Percentiles rank a stretch among this genome's conserved stretches.
Conservation (phyloP, 2,329 filamentous ascomycete genomes). For the Exophiala alcalophila region DNA sequence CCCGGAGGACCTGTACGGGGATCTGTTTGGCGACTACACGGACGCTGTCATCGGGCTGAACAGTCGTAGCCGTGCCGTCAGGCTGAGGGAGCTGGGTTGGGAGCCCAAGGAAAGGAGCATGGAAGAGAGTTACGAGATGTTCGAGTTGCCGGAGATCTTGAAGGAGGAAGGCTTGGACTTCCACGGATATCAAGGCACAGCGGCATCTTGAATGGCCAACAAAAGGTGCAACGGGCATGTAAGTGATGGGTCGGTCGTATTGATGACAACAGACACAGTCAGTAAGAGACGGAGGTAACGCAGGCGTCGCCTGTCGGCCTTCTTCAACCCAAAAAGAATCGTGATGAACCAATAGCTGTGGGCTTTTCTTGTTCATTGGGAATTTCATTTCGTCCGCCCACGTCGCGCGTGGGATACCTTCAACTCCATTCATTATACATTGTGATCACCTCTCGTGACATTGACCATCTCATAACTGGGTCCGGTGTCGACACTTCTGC, state of each 20-base stretch:
- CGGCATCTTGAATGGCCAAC: constrained; percentile 1
- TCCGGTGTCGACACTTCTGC: constrained; percentile 31
- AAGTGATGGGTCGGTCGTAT: no score
- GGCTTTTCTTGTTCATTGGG: no score
- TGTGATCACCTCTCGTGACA: constrained; percentile 42
- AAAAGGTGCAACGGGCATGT: no score
- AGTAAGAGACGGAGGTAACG: no score
- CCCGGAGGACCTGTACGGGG: constrained; percentile 38
- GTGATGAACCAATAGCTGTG: no score
- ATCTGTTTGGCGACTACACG: constrained; percentile 42
- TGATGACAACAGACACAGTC: no score
- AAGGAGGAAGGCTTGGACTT: constrained; percentile 12
- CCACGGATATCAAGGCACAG: constrained; percentile 1
- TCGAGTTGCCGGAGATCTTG: constrained; percentile 36
- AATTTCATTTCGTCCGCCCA: no score
- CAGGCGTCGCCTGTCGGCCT: no score
- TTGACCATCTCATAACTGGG: constrained; percentile 63
- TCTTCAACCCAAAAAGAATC: no score
- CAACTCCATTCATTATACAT: constrained; percentile 13
- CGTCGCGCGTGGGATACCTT: no score
- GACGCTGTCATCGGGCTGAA: constrained; percentile 43
- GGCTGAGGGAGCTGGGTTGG: constrained; percentile 47
- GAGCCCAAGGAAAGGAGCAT: constrained; percentile 44
- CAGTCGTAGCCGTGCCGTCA: constrained; percentile 43
- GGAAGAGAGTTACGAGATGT: constrained; percentile 39